Evolutionary conservation across 106 monocot genomes (phyloP).

Genomic region (Dendrobium nobile): DNA sequence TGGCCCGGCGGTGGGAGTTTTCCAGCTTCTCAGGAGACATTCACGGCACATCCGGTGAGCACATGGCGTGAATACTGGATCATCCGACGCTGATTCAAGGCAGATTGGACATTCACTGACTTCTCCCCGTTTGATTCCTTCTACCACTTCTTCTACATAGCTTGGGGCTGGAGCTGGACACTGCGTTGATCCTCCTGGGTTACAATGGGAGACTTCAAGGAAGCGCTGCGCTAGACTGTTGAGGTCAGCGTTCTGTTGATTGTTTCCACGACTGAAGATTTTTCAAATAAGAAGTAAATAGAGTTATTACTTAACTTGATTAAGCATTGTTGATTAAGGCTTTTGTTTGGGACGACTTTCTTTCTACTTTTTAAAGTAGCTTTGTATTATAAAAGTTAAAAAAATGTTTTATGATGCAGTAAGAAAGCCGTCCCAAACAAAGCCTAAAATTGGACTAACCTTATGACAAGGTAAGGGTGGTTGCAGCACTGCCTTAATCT

Average conservation of each 20-base stretch:
- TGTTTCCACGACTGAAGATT: slow-evolving; percentile 42
- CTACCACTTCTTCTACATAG: slow-evolving; percentile 70
- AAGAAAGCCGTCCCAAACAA: too few species aligned
- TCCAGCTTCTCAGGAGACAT: slow-evolving; percentile 74
- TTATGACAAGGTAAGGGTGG: slow-evolving; percentile 75
- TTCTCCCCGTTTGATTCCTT: slow-evolving; percentile 54
- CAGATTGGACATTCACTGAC: slow-evolving; percentile 81
- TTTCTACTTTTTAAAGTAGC: too few species aligned
- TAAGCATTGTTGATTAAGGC: not conserved
- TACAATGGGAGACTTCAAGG: slow-evolving; percentile 19
- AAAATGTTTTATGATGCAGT: too few species aligned
- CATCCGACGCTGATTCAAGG: slow-evolving; percentile 77
- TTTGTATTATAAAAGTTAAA: too few species aligned
- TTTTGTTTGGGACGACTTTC: too few species aligned
- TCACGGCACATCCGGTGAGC: slow-evolving; percentile 85
- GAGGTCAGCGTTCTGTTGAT: slow-evolving; percentile 46
- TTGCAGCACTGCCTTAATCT: slow-evolving; percentile 87
- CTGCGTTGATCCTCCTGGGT: not conserved
- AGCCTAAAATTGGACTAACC: slow-evolving; percentile 23
- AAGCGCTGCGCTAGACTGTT: slow-evolving; percentile 51
- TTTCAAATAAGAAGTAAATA: not conserved
- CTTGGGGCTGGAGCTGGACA: slow-evolving; percentile 19
- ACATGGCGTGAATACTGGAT: slow-evolving; percentile 77
- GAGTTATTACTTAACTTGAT: not conserved
- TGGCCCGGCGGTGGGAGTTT: slow-evolving; percentile 35